Base-by-base conservation (phyloP, 2,329 filamentous ascomycete species). In the Talaromyces atroroseus region DNA sequence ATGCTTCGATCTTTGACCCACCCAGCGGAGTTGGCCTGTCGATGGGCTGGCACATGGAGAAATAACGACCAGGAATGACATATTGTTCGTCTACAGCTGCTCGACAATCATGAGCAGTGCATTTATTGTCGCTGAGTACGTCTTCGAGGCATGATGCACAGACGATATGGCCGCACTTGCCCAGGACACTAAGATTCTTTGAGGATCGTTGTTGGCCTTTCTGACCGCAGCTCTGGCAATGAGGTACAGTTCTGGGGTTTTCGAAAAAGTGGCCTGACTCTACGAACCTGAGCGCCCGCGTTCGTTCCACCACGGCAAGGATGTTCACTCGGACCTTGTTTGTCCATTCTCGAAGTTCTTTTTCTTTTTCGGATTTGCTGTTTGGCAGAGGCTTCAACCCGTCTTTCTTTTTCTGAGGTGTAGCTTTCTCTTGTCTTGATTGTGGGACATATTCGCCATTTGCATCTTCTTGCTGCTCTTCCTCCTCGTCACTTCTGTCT, bases 81-180 rank as follows among this genome's bases (percentile, higher is more conserved):
- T 79, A 71, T 58, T 72, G 71, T 6, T 61, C 58, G 34, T 70
- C 64, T 45, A 75, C 70, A 2, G 68, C 62, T 1, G 69, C 71
- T 2, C 65, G 63, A 60, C 80, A 83, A 10, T 69, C 72, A 1
- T 57, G 5, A 1, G 74, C 69, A 2, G 64, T 61, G 57, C 79
- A 82, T 48, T 68, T 66, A 42, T 73, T 68, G 21, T 59, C 59
- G 18, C 49, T 40, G 14, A 60, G 48, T 5, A 62, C 62, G 16
- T 54, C 16, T 4, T 56, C 56, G 18, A 72, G 62, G 54, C 79
- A 82, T 1, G 54, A 45, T 20, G 66, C 60, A 63, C 81, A 83
- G n/a, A 79, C 62, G 1, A 72, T 59, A 62, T 84, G 82, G 0
- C 81, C 81, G 59, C 81, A 84, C 5, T 69, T 68, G 0, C 73